Evolutionary conservation across 2,329 filamentous ascomycete species (phyloP), one percentile per base, ranked within the genome.

Genomic region (Apiospora arundinis): DNA sequence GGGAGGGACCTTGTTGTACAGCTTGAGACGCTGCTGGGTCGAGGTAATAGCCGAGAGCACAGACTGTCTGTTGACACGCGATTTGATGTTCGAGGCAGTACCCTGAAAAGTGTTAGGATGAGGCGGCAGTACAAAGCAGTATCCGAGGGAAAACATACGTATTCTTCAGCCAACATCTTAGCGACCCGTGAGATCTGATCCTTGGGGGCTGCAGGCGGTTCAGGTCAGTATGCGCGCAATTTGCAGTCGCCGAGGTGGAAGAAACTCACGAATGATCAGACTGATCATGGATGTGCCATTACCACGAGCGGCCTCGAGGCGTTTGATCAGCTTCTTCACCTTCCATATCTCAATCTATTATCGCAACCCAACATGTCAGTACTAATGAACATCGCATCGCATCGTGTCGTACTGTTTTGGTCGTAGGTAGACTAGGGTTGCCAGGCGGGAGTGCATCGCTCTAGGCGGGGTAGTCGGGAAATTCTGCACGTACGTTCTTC

Each of bases 81-180:
- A 99, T 85, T 99, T 99, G 88, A 99, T 99, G 86, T 99, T 99
- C 79, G 95, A 98, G 73, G 96, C 97, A 72, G 96, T 99, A 82
- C 96, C 96, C 94, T 96, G 76, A 48, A 56, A 63, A 68, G 67
- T 72, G 42, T 49, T 21, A 69, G 67, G 11, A 23, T 14, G 16
- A 32, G 66, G 42, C 44, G 44, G 66, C 71, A 69, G 69, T 75
- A 66, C 42, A 49, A 7, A 2, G 23, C 44, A 37, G 23, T 5
- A 11, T 11, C n/a, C 18, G 46, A 25, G 28, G 37, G 67, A 46
- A 18, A n/a, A 86, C 93, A 76, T 89, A 96, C 94, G 82, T 96
- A 97, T 93, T 97, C 95, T 98, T 99, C 96, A 87, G 97, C 97
- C 92, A 99, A 93, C 96, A 99, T 99, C 90, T 98, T 98, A 73